Percentiles rank a stretch among this genome's conserved stretches.
Conservation (phyloP, 1,284 basidiomycete species). For the Afroboletus lepidellus region DNA sequence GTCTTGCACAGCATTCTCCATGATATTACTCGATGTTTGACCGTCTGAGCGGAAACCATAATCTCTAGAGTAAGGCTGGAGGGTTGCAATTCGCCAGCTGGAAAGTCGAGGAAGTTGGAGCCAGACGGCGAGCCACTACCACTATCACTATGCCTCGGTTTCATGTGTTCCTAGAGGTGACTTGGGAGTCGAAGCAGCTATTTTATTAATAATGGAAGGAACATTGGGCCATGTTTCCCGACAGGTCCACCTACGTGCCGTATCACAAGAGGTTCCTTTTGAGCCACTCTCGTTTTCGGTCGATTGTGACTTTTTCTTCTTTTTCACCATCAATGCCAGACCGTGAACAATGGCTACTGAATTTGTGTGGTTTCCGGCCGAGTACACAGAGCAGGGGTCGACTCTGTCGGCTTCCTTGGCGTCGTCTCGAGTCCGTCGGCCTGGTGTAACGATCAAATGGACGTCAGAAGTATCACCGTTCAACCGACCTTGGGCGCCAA, state of each 20-base stretch:
- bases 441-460: conserved; percentile 36
- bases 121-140: conserved; percentile 31
- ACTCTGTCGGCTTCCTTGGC: conserved; percentile 57
- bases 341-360: conserved; percentile 61
- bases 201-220: conserved; percentile 38
- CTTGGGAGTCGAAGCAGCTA: conserved; percentile 44
- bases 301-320: conserved; percentile 68
- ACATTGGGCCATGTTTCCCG: conserved; percentile 31
- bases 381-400: conserved; percentile 66
- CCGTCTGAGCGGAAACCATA: conserved; percentile 42
- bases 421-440: conserved; percentile 84
- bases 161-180: conserved; percentile 49
- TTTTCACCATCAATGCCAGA: conserved; percentile 78
- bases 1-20: too few species aligned
- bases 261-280: conserved; percentile 52
- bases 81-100: conserved; percentile 24
- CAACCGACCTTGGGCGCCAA: conserved; percentile 70
- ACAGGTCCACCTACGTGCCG: conserved; percentile 24
- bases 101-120: conserved; percentile 31
- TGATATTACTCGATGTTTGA: conserved; percentile 52
- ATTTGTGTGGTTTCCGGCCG: conserved; percentile 57
- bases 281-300: conserved; percentile 35
- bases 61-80: conserved; percentile 25
- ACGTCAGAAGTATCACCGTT: not conserved
- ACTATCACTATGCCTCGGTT: conserved; percentile 26